Percentiles rank a stretch among this genome's conserved stretches.
These are phyloP conservation scores for Cyphellophora attinorum DNA, from an alignment of 2,329 filamentous ascomycete species.

Conservation along the genomic window DNA sequence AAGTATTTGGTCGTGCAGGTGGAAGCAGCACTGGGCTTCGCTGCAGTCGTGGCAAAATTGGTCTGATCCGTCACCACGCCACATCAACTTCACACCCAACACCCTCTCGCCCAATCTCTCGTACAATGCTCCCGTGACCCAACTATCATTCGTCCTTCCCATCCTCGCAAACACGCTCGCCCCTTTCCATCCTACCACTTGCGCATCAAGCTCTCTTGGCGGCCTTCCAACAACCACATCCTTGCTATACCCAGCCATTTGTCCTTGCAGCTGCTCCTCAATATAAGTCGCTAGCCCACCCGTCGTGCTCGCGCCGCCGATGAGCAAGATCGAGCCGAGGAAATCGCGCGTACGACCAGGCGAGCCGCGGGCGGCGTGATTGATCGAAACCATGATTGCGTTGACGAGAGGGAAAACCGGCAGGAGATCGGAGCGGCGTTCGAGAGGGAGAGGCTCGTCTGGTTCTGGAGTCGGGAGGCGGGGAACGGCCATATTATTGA, in stretches of 20 bases:
- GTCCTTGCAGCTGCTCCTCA: conserved; percentile 67
- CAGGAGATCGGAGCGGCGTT: conserved; percentile 66
- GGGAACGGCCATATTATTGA: conserved; percentile 10
- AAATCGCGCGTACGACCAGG: conserved; percentile 91
- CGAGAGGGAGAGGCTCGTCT: conserved; percentile 36
- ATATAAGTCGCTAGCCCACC: conserved; percentile 71
- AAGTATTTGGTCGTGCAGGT: no score
- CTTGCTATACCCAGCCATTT: conserved; percentile 53
- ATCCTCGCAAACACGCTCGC: conserved; percentile 92
- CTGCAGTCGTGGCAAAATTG: no score
- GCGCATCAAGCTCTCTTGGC: conserved; percentile 90
- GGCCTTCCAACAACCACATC: conserved; percentile 57
- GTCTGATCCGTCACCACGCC: conserved; percentile 39
- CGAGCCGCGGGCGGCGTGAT: conserved; percentile 76
- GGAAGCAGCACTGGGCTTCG: no score
- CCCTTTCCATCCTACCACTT: conserved; percentile 97
- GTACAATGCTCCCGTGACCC: conserved; percentile 82
- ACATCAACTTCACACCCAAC: conserved; percentile 71
- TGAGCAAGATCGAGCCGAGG: conserved; percentile 79
- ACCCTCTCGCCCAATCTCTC: conserved; percentile 73
- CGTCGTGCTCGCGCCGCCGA: conserved; percentile 75
- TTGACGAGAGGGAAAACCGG: conserved; percentile 77
- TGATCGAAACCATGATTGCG: conserved; percentile 81
- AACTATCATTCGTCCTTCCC: conserved; percentile 79
- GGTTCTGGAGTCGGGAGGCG: conserved; percentile 15